A percentile compares a stretch with the other conserved stretches of the same genome.
These are phyloP conservation scores for Massariosphaeria phaeospora DNA, from an alignment of 495 filamentous ascomycete species.

Conservation along the genomic window DNA sequence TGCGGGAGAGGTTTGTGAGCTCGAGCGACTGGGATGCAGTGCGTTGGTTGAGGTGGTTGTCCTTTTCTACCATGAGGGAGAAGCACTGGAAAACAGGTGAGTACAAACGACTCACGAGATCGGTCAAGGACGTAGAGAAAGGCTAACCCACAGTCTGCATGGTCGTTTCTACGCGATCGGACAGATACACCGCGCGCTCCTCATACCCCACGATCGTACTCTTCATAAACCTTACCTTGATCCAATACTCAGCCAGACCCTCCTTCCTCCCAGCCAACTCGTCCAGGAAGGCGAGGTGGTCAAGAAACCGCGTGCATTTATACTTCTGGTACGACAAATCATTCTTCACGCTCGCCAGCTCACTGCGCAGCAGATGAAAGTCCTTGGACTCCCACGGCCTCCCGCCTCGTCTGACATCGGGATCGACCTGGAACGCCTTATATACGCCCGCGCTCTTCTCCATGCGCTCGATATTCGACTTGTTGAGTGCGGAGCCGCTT, in stretches of 20 bases:
- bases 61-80: not conserved
- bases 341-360: not conserved
- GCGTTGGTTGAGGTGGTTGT: not conserved
- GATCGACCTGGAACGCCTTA: not conserved
- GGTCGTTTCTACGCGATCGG: not conserved
- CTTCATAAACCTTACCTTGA: not conserved
- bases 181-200: not conserved
- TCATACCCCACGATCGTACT: not conserved
- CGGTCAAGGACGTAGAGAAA: not conserved
- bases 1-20: constrained; percentile 1
- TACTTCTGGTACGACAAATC: not conserved
- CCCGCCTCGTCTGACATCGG: not conserved
- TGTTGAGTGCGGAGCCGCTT: not conserved
- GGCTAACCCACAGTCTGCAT: not conserved
- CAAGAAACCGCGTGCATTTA: not conserved
- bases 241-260: not conserved
- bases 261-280: not conserved
- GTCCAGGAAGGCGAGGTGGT: not conserved
- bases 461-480: not conserved
- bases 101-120: too few relatives aligned
- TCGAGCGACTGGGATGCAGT: not conserved
- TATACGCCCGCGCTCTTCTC: not conserved
- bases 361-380: not conserved
- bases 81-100: not conserved
- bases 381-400: not conserved